These are phyloP conservation scores for Russula lepida DNA, from an alignment of 768 basidiomycete genomes.

Conservation along the genomic window DNA sequence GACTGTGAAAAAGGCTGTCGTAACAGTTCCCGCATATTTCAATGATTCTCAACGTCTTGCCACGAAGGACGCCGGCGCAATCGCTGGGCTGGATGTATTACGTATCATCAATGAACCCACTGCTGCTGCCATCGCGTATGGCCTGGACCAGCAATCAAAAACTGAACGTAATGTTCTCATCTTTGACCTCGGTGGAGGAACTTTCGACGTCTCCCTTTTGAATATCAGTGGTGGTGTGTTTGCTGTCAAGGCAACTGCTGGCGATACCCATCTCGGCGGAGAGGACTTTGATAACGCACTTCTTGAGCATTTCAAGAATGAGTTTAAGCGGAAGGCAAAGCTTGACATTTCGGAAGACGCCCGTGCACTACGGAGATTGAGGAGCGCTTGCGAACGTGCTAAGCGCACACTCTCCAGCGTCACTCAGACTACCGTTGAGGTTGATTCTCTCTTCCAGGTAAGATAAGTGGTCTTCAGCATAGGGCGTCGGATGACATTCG, in stretches of 20 bases:
- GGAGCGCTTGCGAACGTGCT: slow-evolving; percentile 98
- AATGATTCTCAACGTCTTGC: slow-evolving; percentile 99
- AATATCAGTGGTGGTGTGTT: slow-evolving; percentile 98
- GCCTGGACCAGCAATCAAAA: slow-evolving; percentile 92
- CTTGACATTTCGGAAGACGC: slow-evolving; percentile 95
- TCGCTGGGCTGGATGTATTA: slow-evolving; percentile 96
- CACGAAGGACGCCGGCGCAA: slow-evolving; percentile 98
- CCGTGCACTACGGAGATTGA: slow-evolving; percentile 91
- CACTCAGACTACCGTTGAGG: slow-evolving; percentile 97
- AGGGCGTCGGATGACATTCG: slow-evolving; percentile 10
- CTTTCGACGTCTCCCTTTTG: slow-evolving; percentile 98
- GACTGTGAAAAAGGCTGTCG: slow-evolving; percentile 96
- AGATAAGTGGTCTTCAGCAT: slow-evolving; percentile 17
- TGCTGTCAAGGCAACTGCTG: slow-evolving; percentile 98
- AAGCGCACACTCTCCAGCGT: slow-evolving; percentile 98
- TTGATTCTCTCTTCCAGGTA: slow-evolving; percentile 95
- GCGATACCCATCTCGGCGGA: slow-evolving; percentile 99
- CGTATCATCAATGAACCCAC: slow-evolving; percentile 99
- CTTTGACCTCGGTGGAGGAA: slow-evolving; percentile 99
- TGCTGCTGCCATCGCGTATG: slow-evolving; percentile 98
- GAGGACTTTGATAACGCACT: slow-evolving; percentile 99
- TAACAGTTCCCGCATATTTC: slow-evolving; percentile 99
- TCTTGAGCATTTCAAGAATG: slow-evolving; percentile 97
- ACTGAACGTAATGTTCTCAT: slow-evolving; percentile 97
- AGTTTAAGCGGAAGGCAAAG: slow-evolving; percentile 98